Base-by-base conservation (phyloP, 306 rosid species). In the Calophaca sinica region DNA sequence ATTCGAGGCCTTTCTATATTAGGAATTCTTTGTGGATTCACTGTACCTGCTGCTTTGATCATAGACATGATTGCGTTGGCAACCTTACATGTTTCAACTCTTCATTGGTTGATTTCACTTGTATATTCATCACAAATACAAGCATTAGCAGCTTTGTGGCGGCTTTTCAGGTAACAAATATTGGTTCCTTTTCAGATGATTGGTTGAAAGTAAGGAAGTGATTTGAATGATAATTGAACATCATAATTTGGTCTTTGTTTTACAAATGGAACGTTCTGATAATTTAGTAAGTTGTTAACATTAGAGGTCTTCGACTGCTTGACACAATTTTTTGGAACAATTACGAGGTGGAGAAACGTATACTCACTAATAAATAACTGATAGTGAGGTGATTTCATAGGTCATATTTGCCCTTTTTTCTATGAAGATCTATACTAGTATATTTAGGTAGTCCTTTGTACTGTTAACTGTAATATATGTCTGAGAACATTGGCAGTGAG, bases 81-180 rank as follows among this genome's bases (percentile, higher is more conserved):
- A 68, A 90, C 93, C 26, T 68, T 82, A 29, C 98, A 94, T 45
- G 86, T 94, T 61, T 88, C 93, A 54, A 81, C 91, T 64, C 92
- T 94, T 79, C 93, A 89, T 76, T 84, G 96, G 97, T 84, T 89
- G 83, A 83, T 94, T 84, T 90, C 98, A 51, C 86, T 85, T 68
- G 36, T 91, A 69, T 94, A 94, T 87, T 91, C 97, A 76, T 87
- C 91, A 60, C 97, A 94, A 79, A 87, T 91, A 44, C 94, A 90
- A 81, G 90, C 94, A 72, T 77, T 92, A 73, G 93, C 97, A 58
- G 88, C 96, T 63, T 84, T 94, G 81, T 94, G 98, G 96, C 96
- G 98, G 79, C 93, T 91, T 82, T 94, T 94, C 88, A 88, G 98
- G 98, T 94, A 82, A 35, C 29, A 10, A 14, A 44, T 82, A 36